Evolutionary conservation across 1,139 yeast species (phyloP).

Genomic region (Taphrina confusa): DNA sequence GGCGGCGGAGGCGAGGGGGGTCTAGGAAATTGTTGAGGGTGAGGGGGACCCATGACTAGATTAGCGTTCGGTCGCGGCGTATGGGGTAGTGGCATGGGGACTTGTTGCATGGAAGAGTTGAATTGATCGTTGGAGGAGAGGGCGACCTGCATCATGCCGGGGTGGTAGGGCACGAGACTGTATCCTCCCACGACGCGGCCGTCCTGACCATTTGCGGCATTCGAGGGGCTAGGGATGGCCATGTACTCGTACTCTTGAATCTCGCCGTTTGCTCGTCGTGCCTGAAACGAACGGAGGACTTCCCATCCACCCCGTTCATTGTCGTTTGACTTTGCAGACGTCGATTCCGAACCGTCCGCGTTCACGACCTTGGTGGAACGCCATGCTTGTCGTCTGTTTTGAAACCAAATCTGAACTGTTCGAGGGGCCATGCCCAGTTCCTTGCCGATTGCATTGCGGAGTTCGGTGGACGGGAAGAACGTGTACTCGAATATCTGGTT

Average conservation of each 20-base stretch:
- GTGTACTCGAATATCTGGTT: conserved; percentile 47
- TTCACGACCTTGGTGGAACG: conserved; percentile 43
- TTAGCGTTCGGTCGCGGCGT: conserved; percentile 4
- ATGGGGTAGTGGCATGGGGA: conserved; percentile 15
- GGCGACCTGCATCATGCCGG: conserved; percentile 23
- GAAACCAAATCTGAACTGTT: conserved; percentile 50
- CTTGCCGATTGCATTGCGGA: conserved; percentile 45
- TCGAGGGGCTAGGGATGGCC: conserved; percentile 6
- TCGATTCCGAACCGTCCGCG: not conserved
- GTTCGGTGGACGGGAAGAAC: conserved; percentile 48
- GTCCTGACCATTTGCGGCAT: conserved; percentile 36
- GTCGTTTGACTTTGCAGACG: conserved; percentile 17
- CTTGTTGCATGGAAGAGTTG: conserved; percentile 13
- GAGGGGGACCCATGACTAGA: not conserved
- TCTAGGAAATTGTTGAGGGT: not conserved
- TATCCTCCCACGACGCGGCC: not conserved
- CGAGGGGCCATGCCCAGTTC: conserved; percentile 50
- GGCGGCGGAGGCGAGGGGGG: not conserved
- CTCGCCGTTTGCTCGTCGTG: conserved; percentile 27
- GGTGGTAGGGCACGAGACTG: conserved; percentile 11
- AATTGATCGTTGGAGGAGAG: conserved; percentile 20
- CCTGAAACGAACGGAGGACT: conserved; percentile 29
- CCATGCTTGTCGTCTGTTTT: conserved; percentile 49
- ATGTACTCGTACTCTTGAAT: conserved; percentile 26
- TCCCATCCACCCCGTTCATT: conserved; percentile 35